phyloP scores from a whole-genome alignment of 768 basidiomycete genomes.

The Suillus subaureus region DNA sequence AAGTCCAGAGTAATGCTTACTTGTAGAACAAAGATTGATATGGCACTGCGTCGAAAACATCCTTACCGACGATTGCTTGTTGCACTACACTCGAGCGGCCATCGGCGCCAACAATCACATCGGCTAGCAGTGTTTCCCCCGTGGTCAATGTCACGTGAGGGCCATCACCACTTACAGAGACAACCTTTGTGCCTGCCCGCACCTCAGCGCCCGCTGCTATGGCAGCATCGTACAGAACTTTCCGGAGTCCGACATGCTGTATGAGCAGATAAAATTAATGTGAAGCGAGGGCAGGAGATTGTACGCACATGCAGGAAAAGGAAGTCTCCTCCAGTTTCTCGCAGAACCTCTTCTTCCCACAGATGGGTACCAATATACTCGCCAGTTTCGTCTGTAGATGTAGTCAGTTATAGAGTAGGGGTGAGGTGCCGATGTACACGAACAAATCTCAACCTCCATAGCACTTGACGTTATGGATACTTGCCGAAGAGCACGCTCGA shows the following conservation, averaged over 20 bases:
- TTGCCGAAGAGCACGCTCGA: slow-evolving; percentile 44
- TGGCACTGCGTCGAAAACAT: slow-evolving; percentile 30
- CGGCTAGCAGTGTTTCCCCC: slow-evolving; percentile 47
- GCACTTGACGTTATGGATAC: slow-evolving; percentile 28
- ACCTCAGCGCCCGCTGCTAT: slow-evolving; percentile 49
- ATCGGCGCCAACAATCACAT: slow-evolving; percentile 65
- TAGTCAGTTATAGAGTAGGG: slow-evolving; percentile 17
- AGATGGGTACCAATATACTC: slow-evolving; percentile 46
- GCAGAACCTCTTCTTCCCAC: slow-evolving; percentile 50
- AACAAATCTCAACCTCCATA: slow-evolving; percentile 31
- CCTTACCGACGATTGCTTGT: slow-evolving; percentile 33
- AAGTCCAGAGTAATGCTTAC: slow-evolving; percentile 28
- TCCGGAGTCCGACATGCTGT: slow-evolving; percentile 56
- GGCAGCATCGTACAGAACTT: slow-evolving; percentile 49
- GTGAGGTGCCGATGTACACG: slow-evolving; percentile 13
- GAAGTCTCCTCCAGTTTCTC: slow-evolving; percentile 52
- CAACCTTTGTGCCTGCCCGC: slow-evolving; percentile 42
- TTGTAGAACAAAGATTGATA: slow-evolving; percentile 44
- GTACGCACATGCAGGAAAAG: slow-evolving; percentile 48
- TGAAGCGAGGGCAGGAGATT: slow-evolving; percentile 1
- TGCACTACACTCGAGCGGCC: slow-evolving; percentile 50
- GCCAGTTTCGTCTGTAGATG: slow-evolving; percentile 43
- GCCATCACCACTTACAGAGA: slow-evolving; percentile 30
- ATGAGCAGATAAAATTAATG: slow-evolving; percentile 7
- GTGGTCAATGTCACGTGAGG: slow-evolving; percentile 39